These are phyloP conservation scores for Chrysanthemum makinoi DNA, from an alignment of 129 eudicot genomes.

Conservation along the genomic window DNA sequence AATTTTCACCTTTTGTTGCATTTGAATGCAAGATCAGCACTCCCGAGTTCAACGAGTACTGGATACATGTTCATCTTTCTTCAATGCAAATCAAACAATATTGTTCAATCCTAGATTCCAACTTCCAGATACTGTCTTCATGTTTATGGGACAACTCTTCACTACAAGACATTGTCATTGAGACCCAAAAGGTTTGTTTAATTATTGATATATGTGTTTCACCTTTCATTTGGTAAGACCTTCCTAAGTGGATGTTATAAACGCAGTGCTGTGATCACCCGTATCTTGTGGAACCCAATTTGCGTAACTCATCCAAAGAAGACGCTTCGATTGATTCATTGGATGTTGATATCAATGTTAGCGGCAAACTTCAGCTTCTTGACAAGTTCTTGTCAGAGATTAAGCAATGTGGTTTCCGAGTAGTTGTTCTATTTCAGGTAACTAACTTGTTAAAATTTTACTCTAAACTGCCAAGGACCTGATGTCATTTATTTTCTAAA, in stretches of 20 bases:
- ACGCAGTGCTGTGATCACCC: slow-evolving; percentile 87
- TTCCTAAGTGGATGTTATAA: slow-evolving; percentile 2
- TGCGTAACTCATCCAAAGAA: slow-evolving; percentile 33
- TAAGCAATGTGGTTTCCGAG: slow-evolving; percentile 40
- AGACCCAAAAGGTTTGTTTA: slow-evolving; percentile 46
- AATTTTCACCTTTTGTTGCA: slow-evolving; percentile 35
- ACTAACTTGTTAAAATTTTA: not conserved
- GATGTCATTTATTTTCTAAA: not conserved
- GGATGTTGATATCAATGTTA: slow-evolving; percentile 54
- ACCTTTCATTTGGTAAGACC: not conserved
- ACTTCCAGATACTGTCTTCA: slow-evolving; percentile 44
- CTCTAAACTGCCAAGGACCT: not conserved
- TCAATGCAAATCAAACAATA: slow-evolving; percentile 58
- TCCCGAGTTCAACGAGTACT: slow-evolving; percentile 46
- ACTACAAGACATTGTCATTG: slow-evolving; percentile 49
- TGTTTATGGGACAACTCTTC: slow-evolving; percentile 24
- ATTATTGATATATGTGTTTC: not conserved
- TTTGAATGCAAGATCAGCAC: slow-evolving; percentile 31
- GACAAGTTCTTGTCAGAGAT: slow-evolving; percentile 54
- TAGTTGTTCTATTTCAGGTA: slow-evolving; percentile 74
- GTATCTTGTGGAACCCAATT: slow-evolving; percentile 58
- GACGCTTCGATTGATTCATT: slow-evolving; percentile 37
- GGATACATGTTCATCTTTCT: slow-evolving; percentile 74
- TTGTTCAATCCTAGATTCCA: slow-evolving; percentile 48
- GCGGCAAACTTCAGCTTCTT: slow-evolving; percentile 68